These are phyloP conservation scores for Candida palmyrensis DNA, from an alignment of 805 yeast species.

Conservation along the genomic window DNA sequence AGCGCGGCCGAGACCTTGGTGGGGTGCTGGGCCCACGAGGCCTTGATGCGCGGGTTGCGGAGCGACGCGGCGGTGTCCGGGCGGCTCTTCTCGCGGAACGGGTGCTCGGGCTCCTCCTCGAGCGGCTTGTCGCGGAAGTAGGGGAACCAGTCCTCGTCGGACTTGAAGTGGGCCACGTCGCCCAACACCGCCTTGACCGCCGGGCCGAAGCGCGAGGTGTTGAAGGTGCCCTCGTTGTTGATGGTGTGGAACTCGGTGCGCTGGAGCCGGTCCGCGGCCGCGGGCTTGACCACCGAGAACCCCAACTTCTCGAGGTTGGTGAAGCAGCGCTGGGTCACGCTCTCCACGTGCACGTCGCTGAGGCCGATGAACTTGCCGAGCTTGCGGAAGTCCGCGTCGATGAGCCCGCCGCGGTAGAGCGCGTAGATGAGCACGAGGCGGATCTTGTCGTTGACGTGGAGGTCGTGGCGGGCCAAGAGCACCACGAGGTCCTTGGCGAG, in stretches of 20 bases:
- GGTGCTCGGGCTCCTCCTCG: slow-evolving; percentile 42
- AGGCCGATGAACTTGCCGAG: slow-evolving; percentile 52
- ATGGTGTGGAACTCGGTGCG: slow-evolving; percentile 55
- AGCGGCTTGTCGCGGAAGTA: slow-evolving; percentile 73
- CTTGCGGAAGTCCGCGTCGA: slow-evolving; percentile 67
- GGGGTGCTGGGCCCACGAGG: slow-evolving; percentile 63
- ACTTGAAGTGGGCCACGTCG: slow-evolving; percentile 42
- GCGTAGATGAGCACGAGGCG: slow-evolving; percentile 73
- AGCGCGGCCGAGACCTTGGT: slow-evolving; percentile 8
- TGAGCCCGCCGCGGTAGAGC: slow-evolving; percentile 75
- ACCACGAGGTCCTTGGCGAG: slow-evolving; percentile 59
- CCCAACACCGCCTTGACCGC: slow-evolving; percentile 58
- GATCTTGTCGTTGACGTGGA: slow-evolving; percentile 61
- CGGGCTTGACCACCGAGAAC: slow-evolving; percentile 44
- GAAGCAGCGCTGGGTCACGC: slow-evolving; percentile 52
- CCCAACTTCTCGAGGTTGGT: slow-evolving; percentile 47
- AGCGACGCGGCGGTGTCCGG: slow-evolving; percentile 46
- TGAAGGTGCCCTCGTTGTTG: slow-evolving; percentile 47
- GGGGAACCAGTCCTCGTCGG: slow-evolving; percentile 63
- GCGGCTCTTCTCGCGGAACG: no score
- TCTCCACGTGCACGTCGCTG: slow-evolving; percentile 40
- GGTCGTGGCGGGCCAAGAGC: slow-evolving; percentile 43
- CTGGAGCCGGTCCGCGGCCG: slow-evolving; percentile 37
- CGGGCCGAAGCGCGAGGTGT: slow-evolving; percentile 70
- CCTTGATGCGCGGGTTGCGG: slow-evolving; percentile 67